Base-by-base conservation (phyloP, 129 eudicot genomes). In the Chrysanthemum seticuspe region DNA sequence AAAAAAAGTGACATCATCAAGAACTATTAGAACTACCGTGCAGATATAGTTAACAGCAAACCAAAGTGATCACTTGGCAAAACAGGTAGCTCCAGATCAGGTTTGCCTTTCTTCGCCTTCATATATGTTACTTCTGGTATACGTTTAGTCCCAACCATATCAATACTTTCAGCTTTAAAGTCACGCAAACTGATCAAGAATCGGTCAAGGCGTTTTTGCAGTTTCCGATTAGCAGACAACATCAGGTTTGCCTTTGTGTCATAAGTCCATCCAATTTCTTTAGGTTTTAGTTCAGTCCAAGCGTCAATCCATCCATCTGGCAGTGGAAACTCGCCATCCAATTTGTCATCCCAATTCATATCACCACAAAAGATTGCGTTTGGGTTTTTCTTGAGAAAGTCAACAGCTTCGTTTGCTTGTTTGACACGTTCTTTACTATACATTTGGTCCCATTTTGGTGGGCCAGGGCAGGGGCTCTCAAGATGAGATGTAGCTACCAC, bases 51-150 rank as follows among this genome's bases (percentile, higher is more conserved):
- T 65, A 94, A 76, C 58, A 94, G 86, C 88, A 94, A 73, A 6
- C 98, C 98, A 65, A 78, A 94, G 58, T 94, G 98, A 80, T 94
- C 97, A 81, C 98, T 94, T 0, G 97, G 98, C 74, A 87, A 81
- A 78, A 94, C 96, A 48, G 98, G 98, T 45, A 90, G 89, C 72
- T 60, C 83, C 74, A 94, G 51, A 4, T 80, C 84, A 76, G 84
- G 78, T 10, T 86, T 79, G 45, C 92, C 84, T 76, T 80, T 94
- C 77, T 84, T 90, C 77, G 86, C 88, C 77, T 86, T 90, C 78
- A 80, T 13, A 67, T 93, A 86, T 0, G 88, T 75, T 44, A 89
- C 47, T 1, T 78, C 96, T 1, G 97, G 93, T 58, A 94, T 90
- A 55, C 78, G 88, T 78, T 86, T 82, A 54, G 44, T 87, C 54